Evolutionary conservation across 2,329 filamentous ascomycete species (phyloP), one percentile per base, ranked within the genome.

Genomic region (Dactylellina haptotyla): DNA sequence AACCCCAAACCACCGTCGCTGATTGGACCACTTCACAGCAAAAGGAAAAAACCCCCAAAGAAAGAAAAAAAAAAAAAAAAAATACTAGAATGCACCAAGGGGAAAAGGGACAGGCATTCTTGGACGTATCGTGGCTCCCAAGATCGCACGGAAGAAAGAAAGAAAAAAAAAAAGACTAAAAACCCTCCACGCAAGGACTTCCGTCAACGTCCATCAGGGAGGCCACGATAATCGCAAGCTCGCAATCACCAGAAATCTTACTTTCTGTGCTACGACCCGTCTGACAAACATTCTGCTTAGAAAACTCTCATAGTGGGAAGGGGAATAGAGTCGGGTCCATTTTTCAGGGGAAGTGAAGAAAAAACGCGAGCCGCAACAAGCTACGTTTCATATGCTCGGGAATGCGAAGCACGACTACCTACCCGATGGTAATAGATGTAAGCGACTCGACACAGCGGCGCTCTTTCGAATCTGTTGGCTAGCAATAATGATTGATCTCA

Each of bases 331-430:
- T 23, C 58, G 32, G 41, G 28, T 58, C n/a, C 16, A 43, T 43
- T 67, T 53, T 53, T 50, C 50, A 57, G 66, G 66, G 59, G 59
- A 46, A 45, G 34, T 16, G 28, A n/a, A n/a, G 16, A 37, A 57
- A 32, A 16, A 62, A 61, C 67, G 61, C 67, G 53, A 73, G 53
- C 46, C 61, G 69, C 69, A 66, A 73, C 69, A 62, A 66, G 61
- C 56, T 62, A 39, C 46, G 69, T 73, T 73, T 73, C 69, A 73
- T 32, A 58, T 25, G 23, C 10, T 14, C 32, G 50, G 23, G 50
- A 18, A 59, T 61, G 28, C 23, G 39, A 73, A 59, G 61, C 39
- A 71, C 8, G 57, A 66, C 6, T 39, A 73, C 69, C 69, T 73
- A 73, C 69, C 69, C 12, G 48, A 73, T 39, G 54, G 56, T 28